These are phyloP conservation scores for Penicillium diatomitis DNA, from an alignment of 495 filamentous ascomycete genomes.

Conservation along the genomic window DNA sequence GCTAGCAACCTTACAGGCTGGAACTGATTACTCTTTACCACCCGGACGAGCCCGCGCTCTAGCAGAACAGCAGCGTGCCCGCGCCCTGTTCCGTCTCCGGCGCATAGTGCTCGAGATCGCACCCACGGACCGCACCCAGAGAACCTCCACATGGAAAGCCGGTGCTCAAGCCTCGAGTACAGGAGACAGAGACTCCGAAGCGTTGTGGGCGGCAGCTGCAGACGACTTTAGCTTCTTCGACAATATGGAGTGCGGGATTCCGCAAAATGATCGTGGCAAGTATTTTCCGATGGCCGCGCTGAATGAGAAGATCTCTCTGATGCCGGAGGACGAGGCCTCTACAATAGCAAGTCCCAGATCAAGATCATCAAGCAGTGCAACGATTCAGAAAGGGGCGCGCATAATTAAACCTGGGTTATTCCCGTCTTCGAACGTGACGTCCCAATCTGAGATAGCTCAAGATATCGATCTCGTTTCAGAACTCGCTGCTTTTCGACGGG, in stretches of 20 bases:
- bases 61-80: slow-evolving; percentile 34
- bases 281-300: slow-evolving; percentile 37
- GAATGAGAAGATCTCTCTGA: slow-evolving; percentile 34
- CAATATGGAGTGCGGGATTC: slow-evolving; percentile 50
- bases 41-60: slow-evolving; percentile 34
- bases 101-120: slow-evolving; percentile 50
- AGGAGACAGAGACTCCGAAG: slow-evolving; percentile 51
- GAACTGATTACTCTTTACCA: slow-evolving; percentile 40
- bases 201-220: slow-evolving; percentile 50
- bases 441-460: slow-evolving; percentile 7
- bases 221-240: slow-evolving; percentile 59
- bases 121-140: slow-evolving; percentile 15
- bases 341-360: background rate
- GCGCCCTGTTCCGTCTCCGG: slow-evolving; percentile 45
- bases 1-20: slow-evolving; percentile 46
- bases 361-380: too few species aligned
- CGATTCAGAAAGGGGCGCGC: background rate
- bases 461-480: slow-evolving; percentile 40
- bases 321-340: slow-evolving; percentile 24
- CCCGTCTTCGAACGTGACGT: background rate
- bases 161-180: slow-evolving; percentile 44
- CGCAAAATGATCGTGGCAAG: slow-evolving; percentile 30
- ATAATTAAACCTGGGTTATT: too few species aligned
- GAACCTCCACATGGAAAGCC: slow-evolving; percentile 30
- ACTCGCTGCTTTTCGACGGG: slow-evolving; percentile 38